A percentile compares a stretch with the other conserved stretches of the same genome.
phyloP scores from a whole-genome alignment of 192 early-diverging fungal genomes.

The Coemansia sp. region DNA sequence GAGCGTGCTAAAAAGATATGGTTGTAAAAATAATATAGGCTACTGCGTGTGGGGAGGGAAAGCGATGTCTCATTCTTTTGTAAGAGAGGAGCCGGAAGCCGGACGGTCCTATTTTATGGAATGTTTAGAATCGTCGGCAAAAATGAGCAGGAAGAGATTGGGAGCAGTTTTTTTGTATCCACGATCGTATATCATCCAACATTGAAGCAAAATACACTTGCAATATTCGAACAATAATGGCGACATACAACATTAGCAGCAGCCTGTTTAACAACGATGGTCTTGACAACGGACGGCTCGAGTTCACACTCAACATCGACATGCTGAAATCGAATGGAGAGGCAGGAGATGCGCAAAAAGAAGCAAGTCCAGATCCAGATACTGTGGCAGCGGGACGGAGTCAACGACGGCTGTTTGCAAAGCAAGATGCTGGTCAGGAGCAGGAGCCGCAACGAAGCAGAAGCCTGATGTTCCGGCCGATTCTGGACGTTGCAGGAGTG shows the following conservation, averaged over 20 bases:
- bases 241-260: slow-evolving; percentile 1
- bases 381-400: not conserved
- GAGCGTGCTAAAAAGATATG: too few species aligned
- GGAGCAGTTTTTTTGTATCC: too few species aligned
- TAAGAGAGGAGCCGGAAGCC: too few species aligned
- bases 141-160: too few species aligned
- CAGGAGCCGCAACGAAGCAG: slow-evolving; percentile 25
- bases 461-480: slow-evolving; percentile 50
- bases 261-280: not conserved
- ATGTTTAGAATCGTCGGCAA: too few species aligned
- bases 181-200: too few species aligned
- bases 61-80: too few species aligned
- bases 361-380: not conserved
- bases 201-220: too few species aligned
- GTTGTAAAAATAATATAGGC: too few species aligned
- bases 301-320: slow-evolving; percentile 3
- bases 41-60: too few species aligned
- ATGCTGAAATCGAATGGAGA: not conserved
- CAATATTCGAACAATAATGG: not conserved
- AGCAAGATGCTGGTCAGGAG: not conserved
- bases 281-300: not conserved
- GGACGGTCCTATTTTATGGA: too few species aligned
- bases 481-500: slow-evolving; percentile 36
- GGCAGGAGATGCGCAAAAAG: not conserved
- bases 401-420: slow-evolving; percentile 5